Conservation (phyloP, 2,329 filamentous ascomycete species). For the Sporothrix brasiliensis region DNA sequence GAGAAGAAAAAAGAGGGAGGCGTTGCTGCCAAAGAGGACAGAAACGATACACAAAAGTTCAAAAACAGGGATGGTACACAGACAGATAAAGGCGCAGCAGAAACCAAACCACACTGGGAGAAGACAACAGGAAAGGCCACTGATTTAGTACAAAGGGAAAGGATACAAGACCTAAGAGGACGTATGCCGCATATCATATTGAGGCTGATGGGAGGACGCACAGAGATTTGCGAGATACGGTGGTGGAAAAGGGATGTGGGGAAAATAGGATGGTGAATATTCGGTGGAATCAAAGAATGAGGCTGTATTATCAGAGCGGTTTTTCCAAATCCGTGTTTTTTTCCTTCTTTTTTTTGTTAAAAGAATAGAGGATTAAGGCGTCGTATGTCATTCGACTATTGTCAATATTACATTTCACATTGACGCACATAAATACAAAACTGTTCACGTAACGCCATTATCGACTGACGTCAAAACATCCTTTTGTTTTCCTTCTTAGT, state of each 20-base stretch:
- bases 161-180: not conserved
- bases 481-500: not conserved
- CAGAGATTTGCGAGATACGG: conserved; percentile 10
- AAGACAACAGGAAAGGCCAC: not conserved
- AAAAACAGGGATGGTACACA: not conserved
- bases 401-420: not conserved
- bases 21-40: too few species aligned
- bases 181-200: not conserved
- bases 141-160: not conserved
- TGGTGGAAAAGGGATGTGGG: not conserved
- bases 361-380: not conserved
- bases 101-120: conserved; percentile 1
- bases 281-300: too few species aligned
- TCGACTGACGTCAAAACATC: conserved; percentile 6
- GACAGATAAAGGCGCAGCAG: too few species aligned
- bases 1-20: not conserved
- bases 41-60: too few species aligned
- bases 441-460: not conserved
- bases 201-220: not conserved
- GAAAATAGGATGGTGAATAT: not conserved
- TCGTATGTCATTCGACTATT: not conserved
- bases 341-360: not conserved
- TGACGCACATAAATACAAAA: too few species aligned
- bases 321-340: not conserved
- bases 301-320: too few species aligned